phyloP scores from a whole-genome alignment of 495 filamentous ascomycete genomes.

The Penicillium diatomitis region DNA sequence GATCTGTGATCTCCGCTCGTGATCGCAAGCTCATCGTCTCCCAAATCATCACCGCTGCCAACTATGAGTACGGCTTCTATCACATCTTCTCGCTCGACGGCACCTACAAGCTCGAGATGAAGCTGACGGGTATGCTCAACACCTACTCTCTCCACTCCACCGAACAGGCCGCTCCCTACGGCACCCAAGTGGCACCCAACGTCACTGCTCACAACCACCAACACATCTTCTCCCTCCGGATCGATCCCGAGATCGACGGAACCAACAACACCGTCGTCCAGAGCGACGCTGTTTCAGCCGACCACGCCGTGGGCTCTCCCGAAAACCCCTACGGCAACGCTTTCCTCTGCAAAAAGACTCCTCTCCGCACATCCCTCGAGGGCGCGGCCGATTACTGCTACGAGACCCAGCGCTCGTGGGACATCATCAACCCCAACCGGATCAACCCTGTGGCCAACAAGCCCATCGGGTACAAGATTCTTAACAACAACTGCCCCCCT shows the following conservation, averaged over 20 bases:
- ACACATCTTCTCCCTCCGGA: slow-evolving; percentile 44
- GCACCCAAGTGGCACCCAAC: slow-evolving; percentile 37
- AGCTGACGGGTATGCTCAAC: slow-evolving; percentile 89
- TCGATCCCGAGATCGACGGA: slow-evolving; percentile 48
- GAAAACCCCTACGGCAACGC: slow-evolving; percentile 40
- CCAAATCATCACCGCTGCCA: slow-evolving; percentile 92
- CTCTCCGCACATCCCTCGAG: slow-evolving; percentile 32
- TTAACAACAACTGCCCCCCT: slow-evolving; percentile 27
- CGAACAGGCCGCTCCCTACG: slow-evolving; percentile 39
- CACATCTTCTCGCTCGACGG: slow-evolving; percentile 95
- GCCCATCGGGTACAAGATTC: slow-evolving; percentile 31
- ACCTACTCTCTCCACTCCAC: slow-evolving; percentile 37
- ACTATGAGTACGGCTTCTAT: slow-evolving; percentile 94
- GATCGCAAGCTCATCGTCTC: slow-evolving; percentile 82
- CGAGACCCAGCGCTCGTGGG: slow-evolving; percentile 38
- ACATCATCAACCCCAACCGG: slow-evolving; percentile 40
- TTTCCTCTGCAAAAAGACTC: slow-evolving; percentile 38
- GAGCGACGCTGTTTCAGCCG: slow-evolving; percentile 34
- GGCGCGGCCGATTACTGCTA: slow-evolving; percentile 37
- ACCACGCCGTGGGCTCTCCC: slow-evolving; percentile 26
- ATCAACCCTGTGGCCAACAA: slow-evolving; percentile 30
- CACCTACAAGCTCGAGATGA: slow-evolving; percentile 89
- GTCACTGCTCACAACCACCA: slow-evolving; percentile 45
- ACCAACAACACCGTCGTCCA: slow-evolving; percentile 40
- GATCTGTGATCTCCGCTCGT: slow-evolving; percentile 76